Base-by-base conservation (phyloP, 1,284 basidiomycete species). In the Volvariella surrecta region DNA sequence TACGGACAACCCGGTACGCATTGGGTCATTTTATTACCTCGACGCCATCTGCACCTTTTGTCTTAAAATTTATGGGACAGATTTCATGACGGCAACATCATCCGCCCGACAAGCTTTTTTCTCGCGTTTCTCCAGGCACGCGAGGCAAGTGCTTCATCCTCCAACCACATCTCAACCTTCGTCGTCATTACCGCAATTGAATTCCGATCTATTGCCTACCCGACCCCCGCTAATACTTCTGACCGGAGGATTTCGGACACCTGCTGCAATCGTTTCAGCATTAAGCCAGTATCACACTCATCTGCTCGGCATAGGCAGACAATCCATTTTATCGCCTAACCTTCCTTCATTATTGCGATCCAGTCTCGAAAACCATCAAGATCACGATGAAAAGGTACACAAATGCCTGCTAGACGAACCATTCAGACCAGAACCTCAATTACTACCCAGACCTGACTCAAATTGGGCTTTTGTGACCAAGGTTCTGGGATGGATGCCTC, bases 211-310 rank as follows among this genome's bases (percentile, higher is more conserved):
- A 56, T 4, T 48, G 68, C 42, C 43, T 37, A 42, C 20, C 51
- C 22, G 39, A 48, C 40, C 52, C 60, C 87, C 86, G 2, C 63
- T 87, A 13, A 69, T 93, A 50, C 63, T 90, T 32, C 72, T 94
- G 19, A 94, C 90, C 0, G 90, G 90, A 15, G 89, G 89, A 11
- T 70, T 94, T 34, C 68, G 73, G 15, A 79, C 82, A 0, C 73
- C 79, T 8, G 62, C 66, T 0, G 73, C 79, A 24, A 70, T 92
- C 45, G 61, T 71, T 9, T 59, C 64, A 6, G 86, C 75, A 3
- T 64, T 86, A 15, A 52, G 53, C 0, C 61, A 67, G 13, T 62
- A 59, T 9, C 75, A 87, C 50, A 74, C 87, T 0, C 74, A 93
- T 55, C 67, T 91, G 20, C 67, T 90, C 21, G 90, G 90, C 0